These are phyloP conservation scores for Salix dunnii DNA, from an alignment of 345 rosid genomes.

Conservation along the genomic window DNA sequence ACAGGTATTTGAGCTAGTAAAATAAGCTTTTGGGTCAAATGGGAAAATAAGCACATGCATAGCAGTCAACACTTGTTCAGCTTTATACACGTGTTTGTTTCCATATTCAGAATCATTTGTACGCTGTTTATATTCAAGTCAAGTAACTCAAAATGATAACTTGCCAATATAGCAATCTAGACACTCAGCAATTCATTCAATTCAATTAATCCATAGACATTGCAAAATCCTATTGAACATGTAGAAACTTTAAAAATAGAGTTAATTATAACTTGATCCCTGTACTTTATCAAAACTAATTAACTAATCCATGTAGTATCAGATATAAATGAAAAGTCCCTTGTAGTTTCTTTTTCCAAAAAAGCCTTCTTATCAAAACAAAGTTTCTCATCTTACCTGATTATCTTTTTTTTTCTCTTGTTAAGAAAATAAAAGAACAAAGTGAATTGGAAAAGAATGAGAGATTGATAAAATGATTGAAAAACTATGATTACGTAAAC, in stretches of 20 bases:
- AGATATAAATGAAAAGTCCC: not conserved
- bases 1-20: not conserved
- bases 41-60: not conserved
- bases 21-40: not conserved
- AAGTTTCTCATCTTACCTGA: not conserved
- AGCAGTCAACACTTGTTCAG: not conserved
- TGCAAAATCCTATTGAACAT: not conserved
- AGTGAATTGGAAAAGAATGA: not conserved
- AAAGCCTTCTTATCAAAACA: not conserved
- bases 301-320: not conserved
- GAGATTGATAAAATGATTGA: not conserved
- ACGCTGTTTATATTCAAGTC: not conserved
- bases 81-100: not conserved
- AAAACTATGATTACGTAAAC: not conserved
- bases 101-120: not conserved
- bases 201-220: not conserved
- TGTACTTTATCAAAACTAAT: not conserved
- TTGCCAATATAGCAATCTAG: not conserved
- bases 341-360: not conserved
- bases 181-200: not conserved
- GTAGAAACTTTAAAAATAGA: not conserved
- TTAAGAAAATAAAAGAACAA: not conserved
- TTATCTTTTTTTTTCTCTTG: not conserved
- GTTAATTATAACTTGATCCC: not conserved
- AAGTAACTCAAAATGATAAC: not conserved